A percentile compares a stretch with the other conserved stretches of the same genome.
These are phyloP conservation scores for Apiotrichum siamense DNA, from an alignment of 1,284 basidiomycete species.

Conservation along the genomic window DNA sequence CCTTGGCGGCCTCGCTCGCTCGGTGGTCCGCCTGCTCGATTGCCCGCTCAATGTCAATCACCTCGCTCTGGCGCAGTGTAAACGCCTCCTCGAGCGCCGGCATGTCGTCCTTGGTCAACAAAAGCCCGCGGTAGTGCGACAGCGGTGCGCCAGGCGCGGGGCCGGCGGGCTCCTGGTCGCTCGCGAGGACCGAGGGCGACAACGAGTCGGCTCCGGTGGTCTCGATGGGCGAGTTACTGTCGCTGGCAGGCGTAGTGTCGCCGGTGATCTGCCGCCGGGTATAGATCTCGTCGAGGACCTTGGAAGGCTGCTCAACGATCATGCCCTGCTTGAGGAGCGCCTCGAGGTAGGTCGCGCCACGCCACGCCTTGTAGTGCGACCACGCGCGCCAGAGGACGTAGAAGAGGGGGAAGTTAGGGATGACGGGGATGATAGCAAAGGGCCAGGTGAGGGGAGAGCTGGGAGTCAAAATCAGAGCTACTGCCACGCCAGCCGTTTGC, in stretches of 20 bases:
- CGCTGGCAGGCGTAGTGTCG: too few relatives aligned
- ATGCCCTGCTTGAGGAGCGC: conserved; percentile 36
- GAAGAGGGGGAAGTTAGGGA: conserved; percentile 51
- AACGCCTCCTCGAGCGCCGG: conserved; percentile 40
- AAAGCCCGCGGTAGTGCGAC: conserved; percentile 9
- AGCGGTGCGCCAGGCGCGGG: neutral
- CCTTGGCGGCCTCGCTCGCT: conserved; percentile 18
- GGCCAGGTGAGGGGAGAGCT: conserved; percentile 44
- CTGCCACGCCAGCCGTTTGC: neutral
- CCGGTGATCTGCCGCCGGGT: neutral
- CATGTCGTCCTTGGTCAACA: conserved; percentile 33
- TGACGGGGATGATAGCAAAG: conserved; percentile 49
- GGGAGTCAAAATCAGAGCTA: neutral
- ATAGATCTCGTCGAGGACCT: conserved; percentile 30
- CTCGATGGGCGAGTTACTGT: too few relatives aligned
- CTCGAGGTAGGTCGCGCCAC: conserved; percentile 44
- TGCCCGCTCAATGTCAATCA: conserved; percentile 46
- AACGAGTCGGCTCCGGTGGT: too few relatives aligned
- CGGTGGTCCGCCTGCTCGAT: conserved; percentile 46
- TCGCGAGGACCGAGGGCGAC: neutral
- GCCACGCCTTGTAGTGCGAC: conserved; percentile 48
- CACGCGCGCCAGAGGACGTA: conserved; percentile 51
- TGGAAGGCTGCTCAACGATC: conserved; percentile 32
- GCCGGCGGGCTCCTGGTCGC: neutral
- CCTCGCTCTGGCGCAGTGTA: conserved; percentile 38